Percentiles rank a stretch among this genome's conserved stretches.
Conservation (phyloP, 495 filamentous ascomycete genomes). For the Sabuloglossum arenarium region DNA sequence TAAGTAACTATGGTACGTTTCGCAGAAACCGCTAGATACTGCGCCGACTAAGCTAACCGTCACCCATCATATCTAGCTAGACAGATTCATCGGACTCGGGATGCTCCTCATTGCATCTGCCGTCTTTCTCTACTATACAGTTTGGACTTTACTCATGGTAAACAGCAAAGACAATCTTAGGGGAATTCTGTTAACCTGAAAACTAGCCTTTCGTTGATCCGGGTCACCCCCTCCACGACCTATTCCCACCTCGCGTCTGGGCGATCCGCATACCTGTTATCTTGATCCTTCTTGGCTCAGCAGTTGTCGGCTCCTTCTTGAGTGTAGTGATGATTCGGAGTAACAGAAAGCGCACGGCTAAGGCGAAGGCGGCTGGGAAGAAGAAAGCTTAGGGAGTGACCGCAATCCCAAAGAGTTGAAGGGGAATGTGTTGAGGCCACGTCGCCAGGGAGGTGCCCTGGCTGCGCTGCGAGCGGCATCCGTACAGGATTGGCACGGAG, state of each 20-base stretch:
- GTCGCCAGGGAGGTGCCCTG: not conserved
- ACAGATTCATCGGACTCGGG: constrained; percentile 83
- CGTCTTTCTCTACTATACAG: constrained; percentile 96
- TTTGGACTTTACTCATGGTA: constrained; percentile 97
- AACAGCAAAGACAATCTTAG: constrained; percentile 1
- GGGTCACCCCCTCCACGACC: constrained; percentile 75
- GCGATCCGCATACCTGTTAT: constrained; percentile 97
- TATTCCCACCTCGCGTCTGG: constrained; percentile 97
- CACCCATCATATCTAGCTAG: constrained; percentile 37
- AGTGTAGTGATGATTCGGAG: constrained; percentile 97
- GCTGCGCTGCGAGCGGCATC: not conserved
- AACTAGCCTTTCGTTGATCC: constrained; percentile 85
- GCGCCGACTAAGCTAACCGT: not conserved
- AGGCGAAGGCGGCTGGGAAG: constrained; percentile 53
- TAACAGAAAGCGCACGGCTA: constrained; percentile 44
- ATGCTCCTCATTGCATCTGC: constrained; percentile 92
- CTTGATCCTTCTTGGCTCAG: constrained; percentile 72
- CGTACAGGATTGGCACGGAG: not conserved
- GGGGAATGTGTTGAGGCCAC: not conserved
- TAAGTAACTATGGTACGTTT: constrained; percentile 3
- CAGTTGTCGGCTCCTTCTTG: constrained; percentile 91
- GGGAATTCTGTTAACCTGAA: constrained; percentile 1
- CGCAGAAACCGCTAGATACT: not conserved
- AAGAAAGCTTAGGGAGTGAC: constrained; percentile 31
- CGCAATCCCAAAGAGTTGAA: not conserved